phyloP scores from a whole-genome alignment of 148 eudicot species.

The Chenopodium berlandieri region DNA sequence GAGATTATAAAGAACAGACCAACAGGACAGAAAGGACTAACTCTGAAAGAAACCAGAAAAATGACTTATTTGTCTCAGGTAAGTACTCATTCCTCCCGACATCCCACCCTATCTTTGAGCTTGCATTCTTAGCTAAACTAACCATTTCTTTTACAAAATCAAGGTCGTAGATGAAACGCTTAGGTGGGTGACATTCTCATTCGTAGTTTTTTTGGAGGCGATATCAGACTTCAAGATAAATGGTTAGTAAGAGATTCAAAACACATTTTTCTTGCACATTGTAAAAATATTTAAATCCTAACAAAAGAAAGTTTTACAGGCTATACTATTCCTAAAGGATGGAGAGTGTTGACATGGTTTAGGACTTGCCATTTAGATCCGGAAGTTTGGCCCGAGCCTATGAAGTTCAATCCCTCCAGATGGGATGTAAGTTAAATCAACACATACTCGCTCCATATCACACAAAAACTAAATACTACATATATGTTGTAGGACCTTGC shows the following conservation, averaged over 20 bases:
- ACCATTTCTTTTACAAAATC: slow-evolving; percentile 1
- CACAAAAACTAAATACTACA: too few species aligned
- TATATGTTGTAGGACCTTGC: slow-evolving; percentile 36
- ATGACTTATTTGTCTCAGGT: slow-evolving; percentile 91
- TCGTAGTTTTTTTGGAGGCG: slow-evolving; percentile 80
- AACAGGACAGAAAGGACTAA: slow-evolving; percentile 57
- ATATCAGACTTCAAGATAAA: slow-evolving; percentile 50
- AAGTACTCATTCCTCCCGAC: background rate
- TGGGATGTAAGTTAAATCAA: slow-evolving; percentile 75
- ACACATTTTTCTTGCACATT: too few species aligned
- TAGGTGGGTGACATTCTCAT: slow-evolving; percentile 72
- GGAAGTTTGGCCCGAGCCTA: slow-evolving; percentile 61
- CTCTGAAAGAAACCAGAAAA: slow-evolving; percentile 62
- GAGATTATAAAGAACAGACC: slow-evolving; percentile 57
- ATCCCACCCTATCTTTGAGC: too few species aligned
- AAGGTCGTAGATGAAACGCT: slow-evolving; percentile 95
- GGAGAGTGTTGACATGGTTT: slow-evolving; percentile 86
- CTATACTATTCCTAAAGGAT: slow-evolving; percentile 80
- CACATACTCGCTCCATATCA: too few species aligned
- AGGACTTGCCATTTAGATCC: slow-evolving; percentile 68
- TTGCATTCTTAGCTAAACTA: background rate
- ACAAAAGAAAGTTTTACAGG: slow-evolving; percentile 39
- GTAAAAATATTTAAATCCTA: background rate
- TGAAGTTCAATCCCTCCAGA: slow-evolving; percentile 71
- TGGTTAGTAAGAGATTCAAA: slow-evolving; percentile 40